phyloP scores from a whole-genome alignment of 108 stramenopile genomes.

The Cylindrotheca fusiformis region DNA sequence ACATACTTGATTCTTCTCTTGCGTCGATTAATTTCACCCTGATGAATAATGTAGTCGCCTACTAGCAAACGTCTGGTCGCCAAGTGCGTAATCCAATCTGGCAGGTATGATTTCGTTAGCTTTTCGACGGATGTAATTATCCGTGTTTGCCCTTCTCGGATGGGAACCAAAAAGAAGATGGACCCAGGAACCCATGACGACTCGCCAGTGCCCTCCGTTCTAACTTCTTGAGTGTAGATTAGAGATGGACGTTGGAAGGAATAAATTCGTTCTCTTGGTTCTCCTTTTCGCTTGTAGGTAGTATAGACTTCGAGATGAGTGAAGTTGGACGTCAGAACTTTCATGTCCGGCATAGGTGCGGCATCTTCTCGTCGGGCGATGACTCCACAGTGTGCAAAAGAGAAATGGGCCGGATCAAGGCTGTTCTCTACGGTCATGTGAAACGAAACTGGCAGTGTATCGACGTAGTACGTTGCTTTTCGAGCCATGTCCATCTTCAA shows the following conservation, averaged over 20 bases:
- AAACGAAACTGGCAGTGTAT: conserved; percentile 53
- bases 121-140: neutral
- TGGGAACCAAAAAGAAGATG: neutral
- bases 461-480: conserved; percentile 23
- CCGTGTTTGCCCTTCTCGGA: neutral
- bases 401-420: conserved; percentile 61
- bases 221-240: neutral
- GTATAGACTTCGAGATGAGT: conserved; percentile 28
- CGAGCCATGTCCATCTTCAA: conserved; percentile 11
- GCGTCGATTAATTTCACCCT: neutral
- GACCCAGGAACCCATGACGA: neutral
- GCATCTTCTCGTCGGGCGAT: conserved; percentile 41
- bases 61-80: conserved; percentile 4
- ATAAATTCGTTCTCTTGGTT: conserved; percentile 2
- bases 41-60: conserved; percentile 4
- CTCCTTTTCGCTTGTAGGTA: conserved; percentile 2
- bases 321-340: conserved; percentile 21
- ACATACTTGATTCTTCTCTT: neutral
- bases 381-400: conserved; percentile 34
- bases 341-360: conserved; percentile 34
- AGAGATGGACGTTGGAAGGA: neutral
- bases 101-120: conserved; percentile 3
- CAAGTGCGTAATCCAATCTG: conserved; percentile 5
- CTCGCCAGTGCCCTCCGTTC: neutral
- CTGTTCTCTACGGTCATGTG: conserved; percentile 48